Conservation (phyloP, 805 yeast genomes). For the Nakazawaea peltata region DNA sequence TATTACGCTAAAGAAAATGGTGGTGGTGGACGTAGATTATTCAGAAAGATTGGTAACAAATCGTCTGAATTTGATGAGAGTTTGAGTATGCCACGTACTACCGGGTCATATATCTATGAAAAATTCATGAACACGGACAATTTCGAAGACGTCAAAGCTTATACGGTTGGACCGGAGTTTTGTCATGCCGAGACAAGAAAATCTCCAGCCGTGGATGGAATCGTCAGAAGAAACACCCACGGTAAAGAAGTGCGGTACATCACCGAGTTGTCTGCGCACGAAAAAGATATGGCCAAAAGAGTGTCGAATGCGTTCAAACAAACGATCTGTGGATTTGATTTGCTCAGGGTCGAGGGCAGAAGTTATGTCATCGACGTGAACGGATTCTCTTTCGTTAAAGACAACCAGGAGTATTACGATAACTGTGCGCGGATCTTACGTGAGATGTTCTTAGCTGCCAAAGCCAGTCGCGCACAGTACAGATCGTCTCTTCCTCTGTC, state of each 20-base stretch:
- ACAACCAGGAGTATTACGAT: constrained; percentile 80
- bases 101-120: constrained; percentile 89
- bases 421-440: constrained; percentile 71
- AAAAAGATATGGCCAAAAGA: constrained; percentile 69
- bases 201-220: constrained; percentile 99
- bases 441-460: constrained; percentile 61
- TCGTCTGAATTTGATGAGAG: constrained; percentile 92
- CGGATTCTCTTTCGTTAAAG: constrained; percentile 96
- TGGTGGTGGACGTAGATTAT: constrained; percentile 94
- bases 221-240: constrained; percentile 92
- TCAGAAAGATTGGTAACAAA: constrained; percentile 94
- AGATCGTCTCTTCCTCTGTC: constrained; percentile 24
- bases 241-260: constrained; percentile 94
- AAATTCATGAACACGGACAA: constrained; percentile 96
- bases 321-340: constrained; percentile 94
- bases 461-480: constrained; percentile 34
- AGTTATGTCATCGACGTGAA: constrained; percentile 95
- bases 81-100: constrained; percentile 65
- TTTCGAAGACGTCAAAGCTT: constrained; percentile 97
- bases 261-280: constrained; percentile 70
- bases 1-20: constrained; percentile 85
- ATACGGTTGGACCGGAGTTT: constrained; percentile 84
- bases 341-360: constrained; percentile 79
- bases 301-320: constrained; percentile 78
- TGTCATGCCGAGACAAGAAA: constrained; percentile 99